Conservation (phyloP, 2,329 filamentous ascomycete species). For the Verticillium longisporum region DNA sequence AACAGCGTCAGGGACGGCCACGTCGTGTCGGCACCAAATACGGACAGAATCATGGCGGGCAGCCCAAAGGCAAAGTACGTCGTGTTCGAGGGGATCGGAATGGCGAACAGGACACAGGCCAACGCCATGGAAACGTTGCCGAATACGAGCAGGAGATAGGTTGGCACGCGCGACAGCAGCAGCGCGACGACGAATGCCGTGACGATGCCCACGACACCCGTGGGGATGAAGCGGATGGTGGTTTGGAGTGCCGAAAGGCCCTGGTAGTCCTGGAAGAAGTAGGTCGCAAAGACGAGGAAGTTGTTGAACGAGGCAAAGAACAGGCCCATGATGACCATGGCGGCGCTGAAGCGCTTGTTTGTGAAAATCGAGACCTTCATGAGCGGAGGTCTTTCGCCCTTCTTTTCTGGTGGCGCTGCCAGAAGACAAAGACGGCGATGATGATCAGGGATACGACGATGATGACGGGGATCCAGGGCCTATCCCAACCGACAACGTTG, state of each 20-base stretch:
- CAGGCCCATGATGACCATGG: slow-evolving; percentile 57
- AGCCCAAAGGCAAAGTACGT: slow-evolving; percentile 64
- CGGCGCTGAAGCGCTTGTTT: slow-evolving; percentile 52
- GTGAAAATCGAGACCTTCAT: slow-evolving; percentile 61
- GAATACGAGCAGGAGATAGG: slow-evolving; percentile 48
- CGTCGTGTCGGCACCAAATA: slow-evolving; percentile 60
- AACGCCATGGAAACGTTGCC: slow-evolving; percentile 50
- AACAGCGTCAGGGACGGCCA: slow-evolving; percentile 62
- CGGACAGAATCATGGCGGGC: slow-evolving; percentile 57
- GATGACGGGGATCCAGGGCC: slow-evolving; percentile 53
- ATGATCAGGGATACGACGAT: slow-evolving; percentile 52
- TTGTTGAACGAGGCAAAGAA: slow-evolving; percentile 66
- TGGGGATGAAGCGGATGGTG: slow-evolving; percentile 62
- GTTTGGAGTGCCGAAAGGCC: slow-evolving; percentile 56
- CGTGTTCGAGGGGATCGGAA: slow-evolving; percentile 52
- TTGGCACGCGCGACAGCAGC: slow-evolving; percentile 50
- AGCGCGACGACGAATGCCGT: slow-evolving; percentile 49
- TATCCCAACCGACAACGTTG: slow-evolving; percentile 61
- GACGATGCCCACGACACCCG: slow-evolving; percentile 52
- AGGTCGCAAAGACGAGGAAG: slow-evolving; percentile 61
- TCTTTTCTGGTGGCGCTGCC: slow-evolving; percentile 53
- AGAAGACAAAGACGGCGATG: slow-evolving; percentile 48
- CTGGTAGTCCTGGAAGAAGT: slow-evolving; percentile 64
- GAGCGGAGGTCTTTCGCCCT: slow-evolving; percentile 44
- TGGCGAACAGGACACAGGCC: slow-evolving; percentile 54